These are phyloP conservation scores for Zoysia matrella DNA, from an alignment of 202 grass and related monocot genomes.

Conservation along the genomic window DNA sequence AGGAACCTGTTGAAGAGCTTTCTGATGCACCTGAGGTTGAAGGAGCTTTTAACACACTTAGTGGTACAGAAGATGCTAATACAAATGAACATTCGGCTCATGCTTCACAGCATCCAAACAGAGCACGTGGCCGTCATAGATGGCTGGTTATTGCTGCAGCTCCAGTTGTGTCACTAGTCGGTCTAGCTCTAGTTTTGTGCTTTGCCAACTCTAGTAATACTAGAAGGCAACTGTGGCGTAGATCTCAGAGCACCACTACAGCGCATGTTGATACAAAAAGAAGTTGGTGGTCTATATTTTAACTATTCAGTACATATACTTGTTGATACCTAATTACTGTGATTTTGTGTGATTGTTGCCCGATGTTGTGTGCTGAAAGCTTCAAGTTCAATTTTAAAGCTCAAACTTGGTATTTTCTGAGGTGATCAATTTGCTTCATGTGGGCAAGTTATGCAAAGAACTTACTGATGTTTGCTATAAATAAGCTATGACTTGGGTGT, in stretches of 20 bases:
- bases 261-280: slow-evolving; percentile 55
- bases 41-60: slow-evolving; percentile 28
- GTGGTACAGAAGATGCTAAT: slow-evolving; percentile 35
- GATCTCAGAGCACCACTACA: slow-evolving; percentile 39
- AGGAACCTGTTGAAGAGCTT: slow-evolving; percentile 45
- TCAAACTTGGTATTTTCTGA: slow-evolving; percentile 24
- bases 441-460: slow-evolving; percentile 24
- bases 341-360: slow-evolving; percentile 12
- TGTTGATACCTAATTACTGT: slow-evolving; percentile 5
- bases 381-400: slow-evolving; percentile 19
- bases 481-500: neutral
- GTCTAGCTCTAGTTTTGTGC: slow-evolving; percentile 86
- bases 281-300: slow-evolving; percentile 94
- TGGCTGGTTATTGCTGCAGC: slow-evolving; percentile 57
- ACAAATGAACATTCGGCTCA: slow-evolving; percentile 30
- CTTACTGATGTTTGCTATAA: slow-evolving; percentile 18
- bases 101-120: slow-evolving; percentile 39
- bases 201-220: slow-evolving; percentile 62
- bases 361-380: slow-evolving; percentile 22
- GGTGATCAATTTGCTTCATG: slow-evolving; percentile 13
- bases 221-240: slow-evolving; percentile 37
- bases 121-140: slow-evolving; percentile 7
- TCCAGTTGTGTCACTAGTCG: slow-evolving; percentile 75
- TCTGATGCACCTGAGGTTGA: slow-evolving; percentile 51
- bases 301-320: slow-evolving; percentile 22